These are phyloP conservation scores for Paecilomyces variotii DNA, from an alignment of 2,329 filamentous ascomycete species.

Conservation along the genomic window DNA sequence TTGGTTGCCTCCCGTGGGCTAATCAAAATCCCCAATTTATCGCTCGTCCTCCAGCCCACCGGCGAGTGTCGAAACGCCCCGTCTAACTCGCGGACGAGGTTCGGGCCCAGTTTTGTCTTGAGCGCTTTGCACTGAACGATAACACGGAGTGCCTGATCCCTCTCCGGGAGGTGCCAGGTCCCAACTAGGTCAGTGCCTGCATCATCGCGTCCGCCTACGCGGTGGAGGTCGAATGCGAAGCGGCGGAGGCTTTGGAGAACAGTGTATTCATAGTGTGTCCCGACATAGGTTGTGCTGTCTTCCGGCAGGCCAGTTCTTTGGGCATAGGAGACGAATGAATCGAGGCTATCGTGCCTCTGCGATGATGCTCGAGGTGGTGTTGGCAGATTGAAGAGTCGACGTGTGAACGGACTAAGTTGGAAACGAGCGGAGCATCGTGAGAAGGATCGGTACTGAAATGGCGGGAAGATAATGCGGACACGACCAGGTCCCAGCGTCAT, in stretches of 20 bases:
- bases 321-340: conserved; percentile 35
- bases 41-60: conserved; percentile 57
- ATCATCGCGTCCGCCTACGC: conserved; percentile 39
- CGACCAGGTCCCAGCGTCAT: not conserved
- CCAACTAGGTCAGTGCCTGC: conserved; percentile 41
- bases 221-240: conserved; percentile 32
- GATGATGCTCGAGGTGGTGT: conserved; percentile 25
- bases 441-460: conserved; percentile 3
- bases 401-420: conserved; percentile 19
- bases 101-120: conserved; percentile 35
- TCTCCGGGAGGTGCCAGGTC: conserved; percentile 35
- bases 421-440: conserved; percentile 1
- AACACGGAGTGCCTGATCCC: conserved; percentile 29
- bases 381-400: conserved; percentile 29
- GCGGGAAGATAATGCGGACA: not conserved
- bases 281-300: conserved; percentile 34
- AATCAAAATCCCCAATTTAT: conserved; percentile 64
- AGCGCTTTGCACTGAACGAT: conserved; percentile 41
- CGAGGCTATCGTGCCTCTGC: conserved; percentile 27
- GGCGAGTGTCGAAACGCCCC: conserved; percentile 71
- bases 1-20: conserved; percentile 63
- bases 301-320: conserved; percentile 26
- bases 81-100: conserved; percentile 39
- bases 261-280: conserved; percentile 42
- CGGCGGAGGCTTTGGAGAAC: conserved; percentile 31